phyloP scores from a whole-genome alignment of 2,329 filamentous ascomycete species.

The Delphinella strobiligena region DNA sequence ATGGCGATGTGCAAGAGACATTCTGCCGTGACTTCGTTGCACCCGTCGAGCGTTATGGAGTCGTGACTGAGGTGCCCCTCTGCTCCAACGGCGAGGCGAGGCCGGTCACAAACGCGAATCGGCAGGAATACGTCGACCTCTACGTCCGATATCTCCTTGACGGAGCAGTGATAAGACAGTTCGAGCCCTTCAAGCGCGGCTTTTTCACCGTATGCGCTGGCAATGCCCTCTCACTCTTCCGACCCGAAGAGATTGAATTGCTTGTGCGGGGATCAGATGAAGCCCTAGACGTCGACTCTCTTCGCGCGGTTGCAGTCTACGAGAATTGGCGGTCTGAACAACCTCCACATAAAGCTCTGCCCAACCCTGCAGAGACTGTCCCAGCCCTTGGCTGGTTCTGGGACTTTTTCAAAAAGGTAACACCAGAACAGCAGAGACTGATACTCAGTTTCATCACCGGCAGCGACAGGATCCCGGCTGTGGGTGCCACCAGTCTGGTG shows the following conservation, averaged over 20 bases:
- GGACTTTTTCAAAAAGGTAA: conserved; percentile 60
- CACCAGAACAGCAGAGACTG: conserved; percentile 58
- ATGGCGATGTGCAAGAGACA: conserved; percentile 68
- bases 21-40: conserved; percentile 76
- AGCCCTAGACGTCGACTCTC: conserved; percentile 60
- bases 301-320: conserved; percentile 67
- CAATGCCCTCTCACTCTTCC: conserved; percentile 76
- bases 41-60: conserved; percentile 66
- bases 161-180: conserved; percentile 64
- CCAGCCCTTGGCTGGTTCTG: conserved; percentile 77
- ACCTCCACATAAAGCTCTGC: conserved; percentile 15
- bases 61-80: conserved; percentile 53
- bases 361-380: conserved; percentile 43
- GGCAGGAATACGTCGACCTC: conserved; percentile 73
- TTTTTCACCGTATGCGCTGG: conserved; percentile 88
- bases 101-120: conserved; percentile 72
- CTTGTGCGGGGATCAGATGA: conserved; percentile 78
- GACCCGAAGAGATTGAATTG: conserved; percentile 83
- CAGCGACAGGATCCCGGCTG: conserved; percentile 80
- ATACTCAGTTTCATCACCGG: conserved; percentile 80
- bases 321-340: conserved; percentile 57
- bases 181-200: conserved; percentile 85
- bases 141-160: conserved; percentile 76
- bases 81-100: conserved; percentile 60
- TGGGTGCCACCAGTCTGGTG: conserved; percentile 66